Evolutionary conservation across 176 grass and related monocot species (phyloP), one percentile per base, ranked within the genome.

Genomic region (Juncus effusus): DNA sequence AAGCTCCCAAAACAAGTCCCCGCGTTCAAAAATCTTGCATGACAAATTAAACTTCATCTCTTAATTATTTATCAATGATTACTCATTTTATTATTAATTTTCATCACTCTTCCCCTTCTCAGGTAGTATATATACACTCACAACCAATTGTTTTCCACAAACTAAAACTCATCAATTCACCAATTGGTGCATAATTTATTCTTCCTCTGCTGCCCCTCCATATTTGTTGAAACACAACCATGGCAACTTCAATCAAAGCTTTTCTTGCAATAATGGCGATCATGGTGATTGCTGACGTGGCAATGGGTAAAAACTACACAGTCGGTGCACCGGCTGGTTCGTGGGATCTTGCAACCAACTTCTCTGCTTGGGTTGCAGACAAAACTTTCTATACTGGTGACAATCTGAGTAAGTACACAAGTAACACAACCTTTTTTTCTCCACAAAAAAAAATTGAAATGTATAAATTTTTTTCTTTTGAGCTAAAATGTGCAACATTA

Each of bases 351-450:
- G 13, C 1, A 4, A 59, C n/a, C 16, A 19, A 72, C 38, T 72
- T 57, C 44, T 4, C 16, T 2, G 13, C 56, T 40, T 72, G 69
- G 69, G 53, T 72, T 72, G 28, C 41, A 16, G 54, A 6, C 14
- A 4, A 7, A 35, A 72, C 10, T 3, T 72, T 72, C 15, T 60
- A 59, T 44, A 2, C 69, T 10, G 54, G 69, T 3, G 69, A 72
- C 54, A 13, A 58, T 12, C n/a, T 72, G 38, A 72, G 68, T 59
- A 72, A 72, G 54, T 72, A 72, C 19, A 56, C 16, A 12, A 54
- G 35, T 19, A 3, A 37, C 55, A 40, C 16, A 16, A 55, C 42
- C 38, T 59, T 36, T 56, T 37, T 7, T 40, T 41, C 61, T 54
- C 19, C 19, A 28, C 19, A 28, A 28, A 28, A 28, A 28, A 19